phyloP scores from a whole-genome alignment of 1,139 yeast genomes.

The Sugiyamaella sp. region DNA sequence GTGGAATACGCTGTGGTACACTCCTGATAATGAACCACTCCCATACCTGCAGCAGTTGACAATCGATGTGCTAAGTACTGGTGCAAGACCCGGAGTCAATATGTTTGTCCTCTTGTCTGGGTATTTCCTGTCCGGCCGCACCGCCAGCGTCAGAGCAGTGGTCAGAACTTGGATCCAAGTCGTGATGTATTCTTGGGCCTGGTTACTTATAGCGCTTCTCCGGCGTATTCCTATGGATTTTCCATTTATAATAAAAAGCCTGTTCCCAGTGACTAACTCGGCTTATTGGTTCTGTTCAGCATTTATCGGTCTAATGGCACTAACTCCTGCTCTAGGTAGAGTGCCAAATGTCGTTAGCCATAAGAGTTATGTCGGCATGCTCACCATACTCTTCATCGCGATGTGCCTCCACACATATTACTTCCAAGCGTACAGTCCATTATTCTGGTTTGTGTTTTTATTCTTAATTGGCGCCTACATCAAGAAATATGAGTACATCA shows the following conservation, averaged over 20 bases:
- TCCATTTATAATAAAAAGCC: not conserved
- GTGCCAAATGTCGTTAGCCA: not conserved
- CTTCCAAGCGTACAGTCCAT: conserved; percentile 7
- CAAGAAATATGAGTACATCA: not conserved
- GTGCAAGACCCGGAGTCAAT: conserved; percentile 5
- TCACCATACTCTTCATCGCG: conserved; percentile 1
- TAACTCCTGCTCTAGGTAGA: conserved; percentile 8
- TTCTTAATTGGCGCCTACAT: conserved; percentile 12
- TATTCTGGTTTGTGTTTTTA: conserved; percentile 7
- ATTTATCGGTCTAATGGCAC: conserved; percentile 6
- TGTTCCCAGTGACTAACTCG: conserved; percentile 7
- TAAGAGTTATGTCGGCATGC: conserved; percentile 7
- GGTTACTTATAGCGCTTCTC: not conserved
- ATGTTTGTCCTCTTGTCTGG: conserved; percentile 23
- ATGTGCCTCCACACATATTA: not conserved
- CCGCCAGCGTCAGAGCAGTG: conserved; percentile 3
- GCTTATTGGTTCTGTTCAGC: conserved; percentile 13
- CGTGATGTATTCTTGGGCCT: conserved; percentile 10
- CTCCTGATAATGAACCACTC: conserved; percentile 1
- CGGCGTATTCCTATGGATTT: not conserved
- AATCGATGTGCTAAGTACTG: not conserved
- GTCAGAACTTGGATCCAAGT: conserved; percentile 15
- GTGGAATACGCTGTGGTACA: conserved; percentile 8
- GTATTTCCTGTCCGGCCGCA: conserved; percentile 17
- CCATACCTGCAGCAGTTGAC: conserved; percentile 13